These are phyloP conservation scores for Magnolia changhungtana DNA, from an alignment of 164 flowering plant genomes.

Conservation along the genomic window DNA sequence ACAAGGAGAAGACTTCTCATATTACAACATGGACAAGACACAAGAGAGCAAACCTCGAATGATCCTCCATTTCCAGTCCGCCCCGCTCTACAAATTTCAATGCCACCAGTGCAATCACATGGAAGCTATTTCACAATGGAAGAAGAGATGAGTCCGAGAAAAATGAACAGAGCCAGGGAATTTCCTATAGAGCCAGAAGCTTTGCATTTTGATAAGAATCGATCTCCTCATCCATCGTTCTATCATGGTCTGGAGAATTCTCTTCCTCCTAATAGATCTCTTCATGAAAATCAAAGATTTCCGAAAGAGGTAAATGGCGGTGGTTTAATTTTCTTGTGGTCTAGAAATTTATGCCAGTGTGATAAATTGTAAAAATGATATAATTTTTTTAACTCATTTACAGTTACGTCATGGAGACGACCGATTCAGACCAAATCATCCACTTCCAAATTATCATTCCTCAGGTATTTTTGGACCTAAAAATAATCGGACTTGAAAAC, in stretches of 20 bases:
- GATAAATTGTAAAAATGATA: neutral
- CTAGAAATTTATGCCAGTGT: neutral
- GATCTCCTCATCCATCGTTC: constrained; percentile 50
- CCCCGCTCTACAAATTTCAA: constrained; percentile 55
- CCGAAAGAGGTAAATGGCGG: constrained; percentile 63
- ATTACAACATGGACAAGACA: constrained; percentile 95
- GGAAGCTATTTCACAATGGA: constrained; percentile 66
- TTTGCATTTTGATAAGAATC: constrained; percentile 49
- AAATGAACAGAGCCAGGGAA: constrained; percentile 53
- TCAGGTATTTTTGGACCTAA: constrained; percentile 42
- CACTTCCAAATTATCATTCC: constrained; percentile 37
- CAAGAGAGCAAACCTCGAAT: constrained; percentile 52
- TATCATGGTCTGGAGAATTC: constrained; percentile 51
- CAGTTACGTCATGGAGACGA: constrained; percentile 72
- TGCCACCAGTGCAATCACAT: constrained; percentile 44
- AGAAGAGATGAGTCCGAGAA: constrained; percentile 69
- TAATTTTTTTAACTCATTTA: constrained; percentile 12
- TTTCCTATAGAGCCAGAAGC: constrained; percentile 51
- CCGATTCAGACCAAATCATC: constrained; percentile 41
- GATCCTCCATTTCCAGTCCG: constrained; percentile 66
- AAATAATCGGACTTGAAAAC: neutral
- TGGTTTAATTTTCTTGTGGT: neutral
- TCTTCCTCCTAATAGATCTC: constrained; percentile 46
- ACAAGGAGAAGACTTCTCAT: constrained; percentile 95
- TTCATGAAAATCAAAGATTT: constrained; percentile 52